Base-by-base conservation (phyloP, 306 rosid species). In the Cucurbita pepo region DNA sequence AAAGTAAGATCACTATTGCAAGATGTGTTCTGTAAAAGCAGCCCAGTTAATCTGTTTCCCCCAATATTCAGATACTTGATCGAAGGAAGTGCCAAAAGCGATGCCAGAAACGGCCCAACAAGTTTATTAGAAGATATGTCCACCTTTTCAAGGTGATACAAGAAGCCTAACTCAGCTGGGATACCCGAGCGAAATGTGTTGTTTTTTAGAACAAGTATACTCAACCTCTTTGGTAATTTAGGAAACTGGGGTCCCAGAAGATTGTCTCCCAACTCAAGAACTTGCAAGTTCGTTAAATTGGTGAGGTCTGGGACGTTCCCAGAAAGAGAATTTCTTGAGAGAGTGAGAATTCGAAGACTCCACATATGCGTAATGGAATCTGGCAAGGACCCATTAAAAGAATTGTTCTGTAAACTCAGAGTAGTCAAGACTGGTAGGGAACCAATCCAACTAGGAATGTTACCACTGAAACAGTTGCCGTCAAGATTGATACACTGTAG, bases 401-500 rank as follows among this genome's bases (percentile, higher is more conserved):
- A 76, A 30, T 91, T 94, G 69, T 84, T 82, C 83, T 83, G 85
- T 78, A 94, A 71, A 56, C 95, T 90, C 45, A 94, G 82, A 4
- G 87, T 90, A 75, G 90, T 85, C 80, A 94, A 85, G 75, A 85
- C 72, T 74, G 85, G 87, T 14, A 91, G 84, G 3, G 95, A 82
- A 52, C 80, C 83, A 9, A 91, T 57, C 86, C 88, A 83, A 12
- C 13, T 8, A 18, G 99, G 95, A 44, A 94, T 72, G 56, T 70
- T 19, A 64, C 91, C 96, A 8, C 83, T 69, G 80, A 94, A 86
- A 64, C 43, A 16, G 76, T 94, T 94, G 65, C 81, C 75, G 85
- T 91, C 99, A 74, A 94, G 90, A 10, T 89, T 79, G 77, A 94
- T 55, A 4, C 94, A 86, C 56, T 90, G 97, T 9, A 94, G 87